phyloP scores from a whole-genome alignment of 2,329 filamentous ascomycete species.

The Colletotrichum orbiculare region DNA sequence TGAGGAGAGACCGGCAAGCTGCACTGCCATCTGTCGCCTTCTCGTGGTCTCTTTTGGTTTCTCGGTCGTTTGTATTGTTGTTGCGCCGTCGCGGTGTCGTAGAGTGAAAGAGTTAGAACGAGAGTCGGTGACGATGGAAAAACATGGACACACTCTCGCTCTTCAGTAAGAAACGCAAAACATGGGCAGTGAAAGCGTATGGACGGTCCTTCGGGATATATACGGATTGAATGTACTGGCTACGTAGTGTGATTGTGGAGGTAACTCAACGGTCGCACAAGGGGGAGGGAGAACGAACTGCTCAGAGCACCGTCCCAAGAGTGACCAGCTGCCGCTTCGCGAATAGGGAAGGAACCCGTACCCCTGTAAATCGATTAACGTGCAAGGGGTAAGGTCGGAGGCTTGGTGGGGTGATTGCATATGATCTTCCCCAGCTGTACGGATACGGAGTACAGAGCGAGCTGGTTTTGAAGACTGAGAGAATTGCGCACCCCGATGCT shows the following conservation, averaged over 20 bases:
- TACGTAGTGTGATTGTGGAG: slow-evolving; percentile 34
- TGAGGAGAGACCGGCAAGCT: slow-evolving; percentile 33
- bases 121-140: slow-evolving; percentile 1
- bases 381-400: slow-evolving; percentile 30
- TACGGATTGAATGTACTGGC: slow-evolving; percentile 25
- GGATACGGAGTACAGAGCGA: slow-evolving; percentile 15
- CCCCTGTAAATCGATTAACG: slow-evolving; percentile 35
- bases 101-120: slow-evolving; percentile 3
- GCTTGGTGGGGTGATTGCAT: slow-evolving; percentile 35
- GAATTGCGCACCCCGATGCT: slow-evolving; percentile 7
- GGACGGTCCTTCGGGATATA: slow-evolving; percentile 31
- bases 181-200: slow-evolving; percentile 13
- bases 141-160: slow-evolving; percentile 4
- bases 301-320: slow-evolving; percentile 24
- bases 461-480: slow-evolving; percentile 9
- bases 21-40: slow-evolving; percentile 36
- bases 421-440: slow-evolving; percentile 31
- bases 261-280: slow-evolving; percentile 7
- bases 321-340: slow-evolving; percentile 24
- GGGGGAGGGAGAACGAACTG: slow-evolving; percentile 30
- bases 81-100: slow-evolving; percentile 24
- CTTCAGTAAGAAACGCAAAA: slow-evolving; percentile 6
- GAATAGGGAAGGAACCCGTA: slow-evolving; percentile 30
- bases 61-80: slow-evolving; percentile 10
- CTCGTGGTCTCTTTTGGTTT: neutral